Evolutionary conservation across 495 filamentous ascomycete genomes (phyloP).

Genomic region (Neurospora tetraspora): DNA sequence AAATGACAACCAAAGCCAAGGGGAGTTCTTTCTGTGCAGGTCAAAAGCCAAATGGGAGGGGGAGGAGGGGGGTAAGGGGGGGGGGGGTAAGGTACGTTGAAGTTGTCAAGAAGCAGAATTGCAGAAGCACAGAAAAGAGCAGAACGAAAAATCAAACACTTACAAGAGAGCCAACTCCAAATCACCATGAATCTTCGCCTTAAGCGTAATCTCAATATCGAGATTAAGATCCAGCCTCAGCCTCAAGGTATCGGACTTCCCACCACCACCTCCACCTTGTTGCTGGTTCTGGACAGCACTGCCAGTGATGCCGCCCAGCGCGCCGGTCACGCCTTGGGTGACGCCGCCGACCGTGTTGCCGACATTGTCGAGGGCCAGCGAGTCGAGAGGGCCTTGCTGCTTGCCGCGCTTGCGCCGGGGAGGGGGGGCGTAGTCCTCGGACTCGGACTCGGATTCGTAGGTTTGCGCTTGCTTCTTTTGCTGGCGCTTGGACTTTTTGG

Average conservation of each 20-base stretch:
- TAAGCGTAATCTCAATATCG: slow-evolving; percentile 82
- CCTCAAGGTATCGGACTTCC: slow-evolving; percentile 54
- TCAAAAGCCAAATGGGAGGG: not conserved
- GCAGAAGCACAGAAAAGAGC: not conserved
- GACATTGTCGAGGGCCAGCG: slow-evolving; percentile 50
- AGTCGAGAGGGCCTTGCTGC: slow-evolving; percentile 43
- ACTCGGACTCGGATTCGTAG: slow-evolving; percentile 33
- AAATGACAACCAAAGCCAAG: not conserved
- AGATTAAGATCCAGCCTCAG: slow-evolving; percentile 77
- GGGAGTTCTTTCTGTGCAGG: not conserved
- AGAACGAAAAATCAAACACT: slow-evolving; percentile 23
- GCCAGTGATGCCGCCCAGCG: slow-evolving; percentile 50
- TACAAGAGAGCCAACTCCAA: slow-evolving; percentile 76
- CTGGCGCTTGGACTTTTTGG: slow-evolving; percentile 19
- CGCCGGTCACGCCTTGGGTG: slow-evolving; percentile 45
- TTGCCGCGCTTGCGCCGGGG: slow-evolving; percentile 28
- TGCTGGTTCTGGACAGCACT: slow-evolving; percentile 17
- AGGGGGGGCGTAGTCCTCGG: slow-evolving; percentile 24
- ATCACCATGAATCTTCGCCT: slow-evolving; percentile 91
- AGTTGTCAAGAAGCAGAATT: not conserved
- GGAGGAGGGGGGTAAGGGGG: not conserved
- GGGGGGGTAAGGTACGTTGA: slow-evolving; percentile 1
- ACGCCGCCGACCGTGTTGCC: slow-evolving; percentile 55
- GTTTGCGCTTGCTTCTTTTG: slow-evolving; percentile 21
- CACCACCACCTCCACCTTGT: slow-evolving; percentile 43